These are phyloP conservation scores for Acrocalymma vagum DNA, from an alignment of 2,329 filamentous ascomycete species.

Conservation along the genomic window DNA sequence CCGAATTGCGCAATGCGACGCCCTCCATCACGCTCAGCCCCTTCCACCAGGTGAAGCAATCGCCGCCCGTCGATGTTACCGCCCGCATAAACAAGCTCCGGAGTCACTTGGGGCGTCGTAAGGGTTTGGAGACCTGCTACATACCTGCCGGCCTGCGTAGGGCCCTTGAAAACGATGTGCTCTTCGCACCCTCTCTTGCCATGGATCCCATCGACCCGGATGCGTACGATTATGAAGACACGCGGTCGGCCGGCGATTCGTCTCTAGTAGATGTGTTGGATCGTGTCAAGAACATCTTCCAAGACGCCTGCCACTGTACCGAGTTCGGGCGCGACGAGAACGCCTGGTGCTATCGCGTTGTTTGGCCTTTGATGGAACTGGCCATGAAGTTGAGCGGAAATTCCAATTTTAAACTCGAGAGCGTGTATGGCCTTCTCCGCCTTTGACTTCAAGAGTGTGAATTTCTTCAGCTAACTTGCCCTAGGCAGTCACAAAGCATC, in stretches of 20 bases:
- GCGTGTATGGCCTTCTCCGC: slow-evolving; percentile 17
- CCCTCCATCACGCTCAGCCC: slow-evolving; percentile 15
- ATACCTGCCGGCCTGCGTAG: slow-evolving; percentile 8
- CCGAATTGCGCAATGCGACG: slow-evolving; percentile 11
- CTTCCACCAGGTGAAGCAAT: slow-evolving; percentile 6
- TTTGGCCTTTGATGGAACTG: slow-evolving; percentile 16
- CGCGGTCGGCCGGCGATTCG: slow-evolving; percentile 2
- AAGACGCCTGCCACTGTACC: too few species aligned
- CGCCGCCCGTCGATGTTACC: slow-evolving; percentile 3
- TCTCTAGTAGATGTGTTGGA: slow-evolving; percentile 4
- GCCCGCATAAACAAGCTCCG: slow-evolving; percentile 3
- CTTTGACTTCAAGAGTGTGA: too few species aligned
- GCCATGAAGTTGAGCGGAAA: slow-evolving; percentile 17
- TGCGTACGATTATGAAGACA: slow-evolving; percentile 5
- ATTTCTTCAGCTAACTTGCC: slow-evolving; percentile 2
- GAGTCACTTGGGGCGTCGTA: slow-evolving; percentile 4
- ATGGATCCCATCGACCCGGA: slow-evolving; percentile 6
- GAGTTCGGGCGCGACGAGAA: slow-evolving; percentile 21
- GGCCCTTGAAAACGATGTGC: slow-evolving; percentile 5
- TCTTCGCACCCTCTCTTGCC: slow-evolving; percentile 7
- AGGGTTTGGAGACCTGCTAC: slow-evolving; percentile 7
- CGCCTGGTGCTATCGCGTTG: slow-evolving; percentile 18
- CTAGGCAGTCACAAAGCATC: slow-evolving; percentile 22
- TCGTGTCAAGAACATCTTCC: slow-evolving; percentile 8
- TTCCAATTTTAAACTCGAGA: slow-evolving; percentile 18